phyloP scores from a whole-genome alignment of 345 rosid species.

The Zanthoxylum bungeanum region DNA sequence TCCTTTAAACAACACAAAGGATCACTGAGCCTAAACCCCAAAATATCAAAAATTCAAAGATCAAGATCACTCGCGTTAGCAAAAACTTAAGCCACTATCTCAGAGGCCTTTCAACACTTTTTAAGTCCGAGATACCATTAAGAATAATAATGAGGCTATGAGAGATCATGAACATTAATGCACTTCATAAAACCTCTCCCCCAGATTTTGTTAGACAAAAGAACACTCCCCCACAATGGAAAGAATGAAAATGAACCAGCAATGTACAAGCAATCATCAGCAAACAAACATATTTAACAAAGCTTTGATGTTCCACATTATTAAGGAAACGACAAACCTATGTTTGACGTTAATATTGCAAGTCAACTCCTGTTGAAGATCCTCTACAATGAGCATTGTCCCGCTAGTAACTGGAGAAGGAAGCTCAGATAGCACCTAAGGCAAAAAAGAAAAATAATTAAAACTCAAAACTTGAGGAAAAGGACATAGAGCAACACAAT shows the following conservation, averaged over 20 bases:
- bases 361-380: conserved; percentile 85
- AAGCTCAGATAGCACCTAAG: conserved; percentile 73
- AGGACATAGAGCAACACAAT: neutral
- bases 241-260: neutral
- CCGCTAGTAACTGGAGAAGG: conserved; percentile 78
- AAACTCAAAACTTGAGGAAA: neutral
- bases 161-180: neutral
- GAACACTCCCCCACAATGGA: neutral
- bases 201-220: neutral
- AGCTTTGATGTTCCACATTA: neutral
- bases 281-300: neutral
- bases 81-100: neutral
- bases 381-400: conserved; percentile 70
- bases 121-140: neutral
- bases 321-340: conserved; percentile 48
- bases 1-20: neutral
- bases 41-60: neutral
- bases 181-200: neutral
- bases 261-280: neutral
- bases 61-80: neutral
- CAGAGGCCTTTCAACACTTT: neutral
- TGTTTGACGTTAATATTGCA: conserved; percentile 87
- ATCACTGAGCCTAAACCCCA: neutral
- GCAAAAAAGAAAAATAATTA: conserved; percentile 3
- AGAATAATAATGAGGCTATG: neutral